A percentile compares a stretch with the other conserved stretches of the same genome.
Conservation (phyloP, 164 flowering plant genomes). For the Kalanchoe fedtschenkoi region DNA sequence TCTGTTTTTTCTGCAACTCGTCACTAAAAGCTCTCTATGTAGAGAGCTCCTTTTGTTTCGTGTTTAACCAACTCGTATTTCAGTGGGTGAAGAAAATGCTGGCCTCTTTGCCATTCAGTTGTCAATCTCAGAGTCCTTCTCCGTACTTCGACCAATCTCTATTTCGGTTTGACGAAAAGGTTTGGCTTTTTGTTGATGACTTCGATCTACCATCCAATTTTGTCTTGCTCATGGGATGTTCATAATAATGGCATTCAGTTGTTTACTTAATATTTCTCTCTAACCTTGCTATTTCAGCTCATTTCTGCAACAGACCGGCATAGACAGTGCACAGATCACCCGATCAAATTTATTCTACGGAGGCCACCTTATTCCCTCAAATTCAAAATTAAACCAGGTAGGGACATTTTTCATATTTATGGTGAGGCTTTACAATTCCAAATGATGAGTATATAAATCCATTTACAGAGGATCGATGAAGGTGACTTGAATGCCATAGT, state of each 20-base stretch:
- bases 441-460: neutral
- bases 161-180: constrained; percentile 96
- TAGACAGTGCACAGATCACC: constrained; percentile 80
- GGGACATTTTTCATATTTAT: neutral
- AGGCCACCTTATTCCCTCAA: constrained; percentile 57
- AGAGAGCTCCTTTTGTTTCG: neutral
- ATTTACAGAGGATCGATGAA: neutral
- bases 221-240: neutral
- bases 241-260: neutral
- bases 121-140: constrained; percentile 92
- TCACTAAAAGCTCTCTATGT: too few species aligned
- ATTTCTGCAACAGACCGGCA: constrained; percentile 87
- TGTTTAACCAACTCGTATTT: neutral
- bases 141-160: constrained; percentile 96
- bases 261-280: neutral
- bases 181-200: constrained; percentile 11
- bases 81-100: constrained; percentile 94
- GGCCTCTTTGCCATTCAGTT: constrained; percentile 65
- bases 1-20: neutral
- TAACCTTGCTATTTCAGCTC: constrained; percentile 33
- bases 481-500: neutral
- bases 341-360: constrained; percentile 81
- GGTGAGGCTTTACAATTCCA: neutral
- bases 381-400: constrained; percentile 93
- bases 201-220: neutral